Base-by-base conservation (phyloP, 2,329 filamentous ascomycete species). In the Arthroderma sp. region DNA sequence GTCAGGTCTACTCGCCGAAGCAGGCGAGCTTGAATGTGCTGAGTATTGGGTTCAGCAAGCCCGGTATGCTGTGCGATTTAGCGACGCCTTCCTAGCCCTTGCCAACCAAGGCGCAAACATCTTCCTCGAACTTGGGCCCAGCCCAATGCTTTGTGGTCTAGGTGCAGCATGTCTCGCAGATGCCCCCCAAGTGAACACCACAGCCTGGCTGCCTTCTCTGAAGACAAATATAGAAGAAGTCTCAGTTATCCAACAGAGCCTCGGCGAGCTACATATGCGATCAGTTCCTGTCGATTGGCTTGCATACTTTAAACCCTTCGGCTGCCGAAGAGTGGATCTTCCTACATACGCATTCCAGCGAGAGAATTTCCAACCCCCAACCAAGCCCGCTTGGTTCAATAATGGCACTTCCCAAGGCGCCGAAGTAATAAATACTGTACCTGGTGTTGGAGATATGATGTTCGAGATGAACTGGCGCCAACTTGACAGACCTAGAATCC, bases 31-130 rank as follows among this genome's bases (percentile, higher is more conserved):
- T 40, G 15, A 40, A 40, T 9, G 15, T 9, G 38, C 38, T 15
- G 38, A 40, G 28, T 40, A 40, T n/a, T 40, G 38, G 38, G 38
- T 40, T 15, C 27, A 40, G 32, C 38, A 40, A 11, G 38, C 38
- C 38, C 38, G 38, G 3, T 5, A 30, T 30, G 38, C 38, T 40
- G 38, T 40, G 11, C 22, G 29, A 30, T 40, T 40, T 11, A 40
- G 38, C 29, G 38, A 40, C 22, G 38, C 38, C n/a, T 40, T 40
- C 9, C 22, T 30, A 7, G 29, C 22, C 6, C 38, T 40, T 40
- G 9, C 10, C 32, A 30, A 29, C 9, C 38, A 29, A 15, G 38
- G 38, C 15, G 38, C 38, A 8, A 32, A 40, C 22, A 4, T 40
- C n/a, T 40, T 40, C 27, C 38, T 40, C 4, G 38, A 40, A 30